Base-by-base conservation (phyloP, 2,329 filamentous ascomycete genomes). In the Emmonsiellopsis sp. region DNA sequence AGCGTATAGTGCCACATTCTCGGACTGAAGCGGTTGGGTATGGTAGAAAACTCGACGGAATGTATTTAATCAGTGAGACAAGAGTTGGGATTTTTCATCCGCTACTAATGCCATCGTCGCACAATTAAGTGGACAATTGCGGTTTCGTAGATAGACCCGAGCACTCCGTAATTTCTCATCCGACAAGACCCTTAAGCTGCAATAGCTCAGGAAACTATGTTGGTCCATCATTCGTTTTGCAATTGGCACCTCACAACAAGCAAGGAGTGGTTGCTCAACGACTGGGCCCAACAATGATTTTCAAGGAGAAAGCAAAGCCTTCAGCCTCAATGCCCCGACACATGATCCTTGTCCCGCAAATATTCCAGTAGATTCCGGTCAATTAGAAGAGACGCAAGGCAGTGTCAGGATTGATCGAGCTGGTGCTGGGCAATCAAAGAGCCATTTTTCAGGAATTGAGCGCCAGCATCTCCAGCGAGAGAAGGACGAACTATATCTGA, bases 1-100 rank as follows among this genome's bases (percentile, higher is more conserved):
- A 85, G 87, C 86, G 61, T 84, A 81, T 78, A 85, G 79, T 76
- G 87, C 88, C 83, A 85, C 87, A 92, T 93, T 93, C 87, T 91
- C 85, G 76, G 79, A 83, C 82, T 81, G 87, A 71, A 70, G 67
- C 60, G 66, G 60, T 65, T 82, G 81, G 20, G 7, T 40, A 40
- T 20, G 45, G 32, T 37, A 37, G 15, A 30, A 83, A 78, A 91
- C 87, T 91, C 88, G 86, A 87, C 76, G 75, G 73, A 75, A 84
- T 87, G 60, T 58, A 77, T 90, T 92, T 91, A 63, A 86, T 89
- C 84, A 76, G 84, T 89, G 87, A 89, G 74, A 60, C 60, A 61
- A 62, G 55, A 54, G 32, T 32, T 55, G 16, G 15, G 37, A 37
- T 16, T 32, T 15, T 26, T 50, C 13, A 41, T 13, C 9, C 6